Evolutionary conservation across 1,139 yeast genomes (phyloP).

Genomic region (Yamadazyma trypodendri): DNA sequence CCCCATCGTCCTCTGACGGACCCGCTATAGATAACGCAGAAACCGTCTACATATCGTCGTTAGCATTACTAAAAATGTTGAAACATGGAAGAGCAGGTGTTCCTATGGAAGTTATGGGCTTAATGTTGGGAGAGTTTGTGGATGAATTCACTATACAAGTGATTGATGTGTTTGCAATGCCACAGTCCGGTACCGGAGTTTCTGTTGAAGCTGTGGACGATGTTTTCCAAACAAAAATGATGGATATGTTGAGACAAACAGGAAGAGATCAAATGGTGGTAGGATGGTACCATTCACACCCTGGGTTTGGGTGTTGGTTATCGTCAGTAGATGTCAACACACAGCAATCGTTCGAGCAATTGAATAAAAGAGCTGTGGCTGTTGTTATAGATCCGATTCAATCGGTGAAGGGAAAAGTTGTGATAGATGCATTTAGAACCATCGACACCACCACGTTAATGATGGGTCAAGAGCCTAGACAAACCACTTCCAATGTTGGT

Average conservation of each 20-base stretch:
- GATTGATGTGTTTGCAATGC: conserved; percentile 98
- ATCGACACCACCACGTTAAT: conserved; percentile 85
- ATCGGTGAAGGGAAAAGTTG: conserved; percentile 97
- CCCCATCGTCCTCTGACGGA: conserved; percentile 55
- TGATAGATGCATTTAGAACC: conserved; percentile 95
- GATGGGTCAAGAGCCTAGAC: conserved; percentile 98
- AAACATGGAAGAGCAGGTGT: conserved; percentile 99
- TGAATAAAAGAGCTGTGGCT: conserved; percentile 93
- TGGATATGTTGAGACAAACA: conserved; percentile 98
- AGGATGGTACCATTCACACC: conserved; percentile 99
- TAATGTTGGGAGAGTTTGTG: conserved; percentile 97
- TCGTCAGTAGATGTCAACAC: conserved; percentile 97
- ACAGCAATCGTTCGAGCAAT: conserved; percentile 94
- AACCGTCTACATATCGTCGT: conserved; percentile 92
- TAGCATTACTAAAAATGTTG: conserved; percentile 93
- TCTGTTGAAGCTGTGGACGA: conserved; percentile 99
- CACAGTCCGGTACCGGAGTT: conserved; percentile 97
- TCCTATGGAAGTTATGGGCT: conserved; percentile 99
- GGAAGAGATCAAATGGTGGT: conserved; percentile 99
- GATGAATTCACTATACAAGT: conserved; percentile 98
- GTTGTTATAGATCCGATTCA: conserved; percentile 98
- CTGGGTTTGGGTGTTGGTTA: conserved; percentile 99
- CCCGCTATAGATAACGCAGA: conserved; percentile 93
- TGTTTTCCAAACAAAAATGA: conserved; percentile 98
- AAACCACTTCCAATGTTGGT: conserved; percentile 94